phyloP scores from a whole-genome alignment of 805 yeast genomes.

The Cyberlindnera japonica region DNA sequence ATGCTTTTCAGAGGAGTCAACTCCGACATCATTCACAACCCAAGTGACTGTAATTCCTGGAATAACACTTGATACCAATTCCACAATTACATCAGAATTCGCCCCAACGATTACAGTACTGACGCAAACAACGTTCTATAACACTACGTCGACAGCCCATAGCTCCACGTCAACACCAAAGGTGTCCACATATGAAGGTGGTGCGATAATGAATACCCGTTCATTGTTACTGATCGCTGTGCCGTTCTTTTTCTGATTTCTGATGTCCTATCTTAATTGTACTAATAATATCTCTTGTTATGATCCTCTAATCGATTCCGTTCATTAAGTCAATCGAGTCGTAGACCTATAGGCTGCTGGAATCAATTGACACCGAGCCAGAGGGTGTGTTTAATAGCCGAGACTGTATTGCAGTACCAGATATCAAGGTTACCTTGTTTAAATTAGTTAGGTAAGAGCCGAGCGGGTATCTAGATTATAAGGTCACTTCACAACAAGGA shows the following conservation, averaged over 20 bases:
- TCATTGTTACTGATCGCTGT: neutral
- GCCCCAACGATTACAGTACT: neutral
- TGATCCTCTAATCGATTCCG: too few species aligned
- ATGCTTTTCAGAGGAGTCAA: neutral
- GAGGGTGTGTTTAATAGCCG: too few species aligned
- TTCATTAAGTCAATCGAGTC: too few species aligned
- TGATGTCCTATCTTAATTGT: neutral
- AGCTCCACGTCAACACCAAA: conserved; percentile 1
- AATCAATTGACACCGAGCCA: too few species aligned
- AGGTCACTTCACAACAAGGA: too few species aligned
- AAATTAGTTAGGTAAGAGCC: too few species aligned
- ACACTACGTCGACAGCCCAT: neutral
- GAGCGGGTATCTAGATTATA: too few species aligned
- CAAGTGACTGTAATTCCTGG: neutral
- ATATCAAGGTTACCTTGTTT: too few species aligned
- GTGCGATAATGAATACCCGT: conserved; percentile 2
- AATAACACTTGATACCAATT: neutral
- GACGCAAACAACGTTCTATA: conserved; percentile 2
- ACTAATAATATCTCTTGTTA: too few species aligned
- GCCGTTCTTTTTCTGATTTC: conserved; percentile 5
- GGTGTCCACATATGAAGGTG: conserved; percentile 10
- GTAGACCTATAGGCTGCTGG: too few species aligned
- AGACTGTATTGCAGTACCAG: too few species aligned
- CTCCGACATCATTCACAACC: neutral
- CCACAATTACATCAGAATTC: neutral